Percentiles rank a stretch among this genome's conserved stretches.
Evolutionary conservation across 148 eudicot genomes (phyloP).

Genomic region (Chenopodium berlandieri): DNA sequence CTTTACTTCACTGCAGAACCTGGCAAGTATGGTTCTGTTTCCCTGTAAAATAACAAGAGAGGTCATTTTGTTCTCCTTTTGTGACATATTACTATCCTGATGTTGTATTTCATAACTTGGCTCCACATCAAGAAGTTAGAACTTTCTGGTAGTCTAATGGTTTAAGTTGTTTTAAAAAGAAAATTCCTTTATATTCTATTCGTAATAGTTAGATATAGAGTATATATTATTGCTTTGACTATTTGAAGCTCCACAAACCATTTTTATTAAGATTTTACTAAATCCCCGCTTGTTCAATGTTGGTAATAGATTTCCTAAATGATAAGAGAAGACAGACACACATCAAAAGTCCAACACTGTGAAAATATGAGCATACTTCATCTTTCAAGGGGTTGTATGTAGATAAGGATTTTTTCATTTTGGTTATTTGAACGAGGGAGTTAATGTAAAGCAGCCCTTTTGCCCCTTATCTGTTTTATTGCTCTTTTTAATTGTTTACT

Average conservation of each 20-base stretch:
- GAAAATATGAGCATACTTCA: neutral
- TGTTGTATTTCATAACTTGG: neutral
- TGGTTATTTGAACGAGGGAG: neutral
- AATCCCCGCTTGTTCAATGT: too few relatives aligned
- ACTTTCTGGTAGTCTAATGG: neutral
- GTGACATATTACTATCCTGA: neutral
- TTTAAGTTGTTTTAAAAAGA: neutral
- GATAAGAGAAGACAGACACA: neutral
- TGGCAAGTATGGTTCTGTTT: neutral
- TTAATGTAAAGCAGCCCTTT: neutral
- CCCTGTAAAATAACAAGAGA: neutral
- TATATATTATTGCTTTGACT: neutral
- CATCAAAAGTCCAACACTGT: neutral
- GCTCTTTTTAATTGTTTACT: neutral
- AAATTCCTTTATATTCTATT: neutral
- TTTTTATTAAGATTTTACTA: too few relatives aligned
- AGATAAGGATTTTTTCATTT: neutral
- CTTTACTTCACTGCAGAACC: neutral
- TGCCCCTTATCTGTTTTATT: neutral
- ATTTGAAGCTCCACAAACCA: neutral
- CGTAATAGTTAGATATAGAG: neutral
- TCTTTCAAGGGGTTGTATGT: neutral
- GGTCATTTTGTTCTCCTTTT: neutral
- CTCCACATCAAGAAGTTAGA: neutral
- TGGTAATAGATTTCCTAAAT: neutral